phyloP scores from a whole-genome alignment of 805 yeast genomes.

The Candida verbasci region DNA sequence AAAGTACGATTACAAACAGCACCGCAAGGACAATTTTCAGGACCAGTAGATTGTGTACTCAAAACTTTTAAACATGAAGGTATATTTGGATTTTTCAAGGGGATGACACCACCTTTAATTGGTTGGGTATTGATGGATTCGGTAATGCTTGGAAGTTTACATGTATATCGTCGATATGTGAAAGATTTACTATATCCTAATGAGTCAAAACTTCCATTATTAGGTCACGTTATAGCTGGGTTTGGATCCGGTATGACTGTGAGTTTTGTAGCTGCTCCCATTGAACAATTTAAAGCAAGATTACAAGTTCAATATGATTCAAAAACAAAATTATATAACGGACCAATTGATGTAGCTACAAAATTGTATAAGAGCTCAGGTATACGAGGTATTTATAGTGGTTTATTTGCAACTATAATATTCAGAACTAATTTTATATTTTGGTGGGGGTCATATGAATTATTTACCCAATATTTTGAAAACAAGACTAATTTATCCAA shows the following conservation, averaged over 20 bases:
- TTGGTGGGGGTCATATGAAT: conserved; percentile 93
- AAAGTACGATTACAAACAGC: conserved; percentile 80
- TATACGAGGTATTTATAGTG: conserved; percentile 70
- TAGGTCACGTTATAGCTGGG: conserved; percentile 72
- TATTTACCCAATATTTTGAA: conserved; percentile 66
- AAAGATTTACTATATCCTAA: conserved; percentile 61
- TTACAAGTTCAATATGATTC: conserved; percentile 88
- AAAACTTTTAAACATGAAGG: conserved; percentile 77
- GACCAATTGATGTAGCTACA: conserved; percentile 73
- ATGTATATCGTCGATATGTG: conserved; percentile 65
- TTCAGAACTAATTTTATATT: conserved; percentile 83
- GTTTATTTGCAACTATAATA: conserved; percentile 79
- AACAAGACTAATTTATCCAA: conserved; percentile 60
- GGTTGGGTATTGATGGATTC: conserved; percentile 96
- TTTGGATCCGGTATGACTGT: conserved; percentile 91
- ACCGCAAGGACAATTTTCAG: conserved; percentile 57
- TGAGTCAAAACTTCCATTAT: conserved; percentile 61
- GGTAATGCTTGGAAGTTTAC: conserved; percentile 83
- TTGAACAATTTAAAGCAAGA: conserved; percentile 84
- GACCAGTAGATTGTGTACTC: conserved; percentile 75
- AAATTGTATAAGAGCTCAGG: conserved; percentile 61
- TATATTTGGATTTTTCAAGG: conserved; percentile 73
- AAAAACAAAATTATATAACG: conserved; percentile 57
- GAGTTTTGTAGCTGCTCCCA: conserved; percentile 92
- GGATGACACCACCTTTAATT: conserved; percentile 87